Evolutionary conservation across 2,329 filamentous ascomycete species (phyloP), one percentile per base, ranked within the genome.

Genomic region (Monosporascus sp.): DNA sequence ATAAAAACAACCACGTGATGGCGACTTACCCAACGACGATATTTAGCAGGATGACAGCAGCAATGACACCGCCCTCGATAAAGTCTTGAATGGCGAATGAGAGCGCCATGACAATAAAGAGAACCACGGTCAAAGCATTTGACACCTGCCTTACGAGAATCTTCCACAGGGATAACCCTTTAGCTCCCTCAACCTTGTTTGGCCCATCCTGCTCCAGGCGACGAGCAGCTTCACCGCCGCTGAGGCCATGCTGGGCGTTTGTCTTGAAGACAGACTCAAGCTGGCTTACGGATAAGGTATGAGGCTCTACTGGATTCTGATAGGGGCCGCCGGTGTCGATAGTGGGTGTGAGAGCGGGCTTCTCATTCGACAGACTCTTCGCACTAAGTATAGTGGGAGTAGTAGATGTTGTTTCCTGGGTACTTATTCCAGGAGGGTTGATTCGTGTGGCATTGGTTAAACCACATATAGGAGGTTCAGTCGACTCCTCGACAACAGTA

Each of bases 121-220:
- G 83, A 58, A 89, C 85, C 67, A 87, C 77, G 59, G 87, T 90
- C 72, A 90, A 75, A 74, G 86, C 88, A 74, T 90, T 90, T 60
- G 86, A 88, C 62, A 89, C 80, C 75, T 90, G 87, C 67, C 86
- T 87, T 72, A 90, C 71, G 73, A 90, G 79, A 74, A 90, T 88
- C 74, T 87, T 82, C 82, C 85, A 88, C 71, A 86, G 65, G 71
- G 86, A 89, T 73, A 87, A 73, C 71, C 85, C 83, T 73, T 86
- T 83, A 76, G 85, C 82, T 72, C 83, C 82, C 72, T 86, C 82
- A 75, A 90, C 81, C 68, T 79, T 80, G 74, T 91, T 91, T 62
- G 81, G 78, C 61, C 87, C 87, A 79, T 88, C 76, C 67, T 78
- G 77, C 69, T 73, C 72, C 65, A 89, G 78, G 68, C 86, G 86